A percentile compares a stretch with the other conserved stretches of the same genome.
These are phyloP conservation scores for Imleria badia DNA, from an alignment of 768 basidiomycete genomes.

Conservation along the genomic window DNA sequence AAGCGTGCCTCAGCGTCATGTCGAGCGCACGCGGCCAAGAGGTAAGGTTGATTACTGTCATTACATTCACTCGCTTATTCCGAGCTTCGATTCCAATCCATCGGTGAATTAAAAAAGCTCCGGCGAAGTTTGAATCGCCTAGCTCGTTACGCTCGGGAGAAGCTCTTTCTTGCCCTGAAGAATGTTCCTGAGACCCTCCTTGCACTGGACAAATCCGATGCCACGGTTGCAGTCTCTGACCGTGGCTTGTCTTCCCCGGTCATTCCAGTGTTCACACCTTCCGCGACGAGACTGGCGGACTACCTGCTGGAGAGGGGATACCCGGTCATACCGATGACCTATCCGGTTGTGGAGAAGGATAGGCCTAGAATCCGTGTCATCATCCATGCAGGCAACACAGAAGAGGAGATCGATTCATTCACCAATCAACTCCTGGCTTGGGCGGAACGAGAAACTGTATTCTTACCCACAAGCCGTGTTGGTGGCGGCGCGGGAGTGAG, in stretches of 20 bases:
- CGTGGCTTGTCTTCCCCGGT: constrained; percentile 14
- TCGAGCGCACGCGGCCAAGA: constrained; percentile 16
- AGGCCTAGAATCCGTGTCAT: constrained; percentile 16
- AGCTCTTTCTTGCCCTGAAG: constrained; percentile 1
- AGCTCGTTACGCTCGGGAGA: constrained; percentile 15
- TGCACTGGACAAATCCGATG: neutral
- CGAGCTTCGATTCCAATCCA: neutral
- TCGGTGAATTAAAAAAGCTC: constrained; percentile 7
- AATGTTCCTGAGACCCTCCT: constrained; percentile 8
- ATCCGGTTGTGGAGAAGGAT: constrained; percentile 11
- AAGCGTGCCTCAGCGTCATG: constrained; percentile 42
- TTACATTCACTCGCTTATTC: neutral
- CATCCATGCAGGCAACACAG: constrained; percentile 19
- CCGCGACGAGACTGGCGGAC: constrained; percentile 6
- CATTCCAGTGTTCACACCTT: constrained; percentile 20
- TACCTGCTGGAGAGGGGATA: constrained; percentile 18
- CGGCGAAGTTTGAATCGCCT: constrained; percentile 7
- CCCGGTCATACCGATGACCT: constrained; percentile 6
- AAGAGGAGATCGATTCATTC: constrained; percentile 14
- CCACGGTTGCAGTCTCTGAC: neutral
- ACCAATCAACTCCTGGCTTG: constrained; percentile 11
- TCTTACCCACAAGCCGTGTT: neutral
- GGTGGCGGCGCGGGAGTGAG: neutral
- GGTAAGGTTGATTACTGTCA: constrained; percentile 8
- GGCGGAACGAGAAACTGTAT: neutral